These are phyloP conservation scores for Dittrichia graveolens DNA, from an alignment of 129 eudicot species.

Conservation along the genomic window DNA sequence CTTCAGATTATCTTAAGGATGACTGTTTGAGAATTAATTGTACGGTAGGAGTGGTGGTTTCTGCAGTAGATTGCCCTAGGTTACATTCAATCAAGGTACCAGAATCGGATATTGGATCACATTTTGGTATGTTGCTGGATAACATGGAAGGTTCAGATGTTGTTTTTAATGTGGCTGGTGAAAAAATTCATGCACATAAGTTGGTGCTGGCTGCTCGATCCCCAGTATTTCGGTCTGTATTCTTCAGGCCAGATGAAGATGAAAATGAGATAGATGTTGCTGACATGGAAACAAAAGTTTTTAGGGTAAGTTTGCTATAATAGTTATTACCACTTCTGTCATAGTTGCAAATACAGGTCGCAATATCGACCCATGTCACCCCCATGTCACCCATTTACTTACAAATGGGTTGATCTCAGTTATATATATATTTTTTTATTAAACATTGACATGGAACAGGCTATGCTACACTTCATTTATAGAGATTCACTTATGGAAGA, in stretches of 20 bases:
- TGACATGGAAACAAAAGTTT: constrained; percentile 33
- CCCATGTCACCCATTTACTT: neutral
- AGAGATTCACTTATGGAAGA: constrained; percentile 71
- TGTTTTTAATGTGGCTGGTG: constrained; percentile 65
- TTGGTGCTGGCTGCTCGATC: constrained; percentile 86
- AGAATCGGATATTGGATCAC: constrained; percentile 78
- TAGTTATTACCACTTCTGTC: neutral
- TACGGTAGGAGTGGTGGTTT: constrained; percentile 92
- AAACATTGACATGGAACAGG: constrained; percentile 55
- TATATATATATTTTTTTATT: too few species aligned
- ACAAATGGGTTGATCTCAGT: too few species aligned
- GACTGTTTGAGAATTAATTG: constrained; percentile 88
- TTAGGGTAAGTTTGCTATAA: constrained; percentile 20
- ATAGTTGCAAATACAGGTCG: neutral
- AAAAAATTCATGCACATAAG: constrained; percentile 78
- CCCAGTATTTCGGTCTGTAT: constrained; percentile 51
- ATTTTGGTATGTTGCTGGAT: constrained; percentile 74
- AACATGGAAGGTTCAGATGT: constrained; percentile 79
- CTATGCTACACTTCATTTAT: constrained; percentile 81
- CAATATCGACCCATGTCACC: too few species aligned
- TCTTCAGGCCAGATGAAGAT: constrained; percentile 34
- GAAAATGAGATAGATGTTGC: constrained; percentile 29
- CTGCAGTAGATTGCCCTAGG: constrained; percentile 72
- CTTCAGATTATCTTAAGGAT: constrained; percentile 82
- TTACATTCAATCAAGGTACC: constrained; percentile 73